phyloP scores from a whole-genome alignment of 768 basidiomycete species.

The Galerina marginata region DNA sequence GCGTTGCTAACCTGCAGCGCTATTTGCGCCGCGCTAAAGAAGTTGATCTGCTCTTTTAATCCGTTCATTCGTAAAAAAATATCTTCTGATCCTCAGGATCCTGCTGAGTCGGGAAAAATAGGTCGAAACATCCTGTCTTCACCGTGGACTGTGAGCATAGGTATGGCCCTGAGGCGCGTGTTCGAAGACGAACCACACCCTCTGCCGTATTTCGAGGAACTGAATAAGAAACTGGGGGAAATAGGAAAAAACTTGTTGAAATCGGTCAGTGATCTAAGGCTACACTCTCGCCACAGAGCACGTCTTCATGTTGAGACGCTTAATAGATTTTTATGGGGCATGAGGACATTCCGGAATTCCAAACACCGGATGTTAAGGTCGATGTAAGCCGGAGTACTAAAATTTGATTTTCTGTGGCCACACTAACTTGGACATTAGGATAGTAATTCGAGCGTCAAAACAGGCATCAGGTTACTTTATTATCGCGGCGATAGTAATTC shows the following conservation, averaged over 20 bases:
- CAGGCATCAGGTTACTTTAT: constrained; percentile 13
- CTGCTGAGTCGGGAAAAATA: neutral
- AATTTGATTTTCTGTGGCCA: too few relatives aligned
- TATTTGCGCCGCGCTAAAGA: constrained; percentile 54
- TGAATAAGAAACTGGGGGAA: constrained; percentile 36
- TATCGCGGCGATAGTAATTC: constrained; percentile 20
- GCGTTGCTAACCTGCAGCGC: constrained; percentile 53
- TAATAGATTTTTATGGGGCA: neutral
- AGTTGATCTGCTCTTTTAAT: constrained; percentile 30
- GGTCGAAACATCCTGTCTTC: constrained; percentile 32
- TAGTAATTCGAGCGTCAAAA: too few relatives aligned
- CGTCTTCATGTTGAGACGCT: neutral
- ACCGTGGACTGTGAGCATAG: constrained; percentile 58
- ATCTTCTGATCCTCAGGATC: neutral
- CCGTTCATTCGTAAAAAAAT: constrained; percentile 16
- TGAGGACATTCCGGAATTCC: neutral
- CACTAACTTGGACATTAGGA: too few relatives aligned
- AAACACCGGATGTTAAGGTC: neutral
- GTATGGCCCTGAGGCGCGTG: constrained; percentile 41
- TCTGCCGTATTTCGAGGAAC: constrained; percentile 29
- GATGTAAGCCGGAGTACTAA: neutral
- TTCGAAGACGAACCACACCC: constrained; percentile 15
- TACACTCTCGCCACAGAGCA: neutral
- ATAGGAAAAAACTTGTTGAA: constrained; percentile 23
- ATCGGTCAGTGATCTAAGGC: constrained; percentile 19